Conservation (phyloP, 129 eudicot genomes). For the Heracleum sosnowskyi region DNA sequence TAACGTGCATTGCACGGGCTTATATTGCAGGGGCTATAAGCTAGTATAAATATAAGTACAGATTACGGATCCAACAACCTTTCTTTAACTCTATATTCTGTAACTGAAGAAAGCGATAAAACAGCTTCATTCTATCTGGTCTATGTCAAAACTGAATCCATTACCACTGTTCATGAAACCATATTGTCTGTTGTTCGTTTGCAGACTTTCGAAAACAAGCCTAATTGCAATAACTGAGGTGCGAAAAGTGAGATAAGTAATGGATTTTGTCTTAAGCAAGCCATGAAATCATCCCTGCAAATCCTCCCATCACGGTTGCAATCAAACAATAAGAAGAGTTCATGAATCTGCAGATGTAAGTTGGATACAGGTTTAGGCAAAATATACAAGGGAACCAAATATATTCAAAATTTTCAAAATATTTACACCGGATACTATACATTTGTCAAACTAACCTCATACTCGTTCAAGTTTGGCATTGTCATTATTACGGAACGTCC, state of each 20-base stretch:
- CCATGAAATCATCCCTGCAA: conserved; percentile 60
- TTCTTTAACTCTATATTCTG: not conserved
- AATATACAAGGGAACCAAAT: not conserved
- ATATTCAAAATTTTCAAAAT: not conserved
- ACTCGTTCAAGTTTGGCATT: conserved; percentile 29
- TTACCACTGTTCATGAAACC: not conserved
- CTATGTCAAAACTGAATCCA: not conserved
- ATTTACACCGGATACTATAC: no score
- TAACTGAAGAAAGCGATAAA: not conserved
- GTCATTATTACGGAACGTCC: conserved; percentile 40
- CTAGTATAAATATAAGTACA: not conserved
- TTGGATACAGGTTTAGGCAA: not conserved
- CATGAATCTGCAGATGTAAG: conserved; percentile 35
- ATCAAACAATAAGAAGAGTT: conserved; percentile 59
- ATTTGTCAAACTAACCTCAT: conserved; percentile 41
- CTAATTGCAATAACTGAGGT: conserved; percentile 35
- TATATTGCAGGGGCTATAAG: no score
- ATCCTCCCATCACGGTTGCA: conserved; percentile 58
- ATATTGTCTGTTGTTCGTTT: not conserved
- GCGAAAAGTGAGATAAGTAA: conserved; percentile 68
- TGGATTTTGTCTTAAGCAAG: conserved; percentile 68
- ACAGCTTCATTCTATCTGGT: not conserved
- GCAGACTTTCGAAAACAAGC: conserved; percentile 16
- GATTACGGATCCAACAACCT: not conserved
- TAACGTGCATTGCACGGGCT: no score